These are phyloP conservation scores for Thuidium tamariscinum DNA, from an alignment of 225 moss, liverwort and hornwort genomes.

Conservation along the genomic window DNA sequence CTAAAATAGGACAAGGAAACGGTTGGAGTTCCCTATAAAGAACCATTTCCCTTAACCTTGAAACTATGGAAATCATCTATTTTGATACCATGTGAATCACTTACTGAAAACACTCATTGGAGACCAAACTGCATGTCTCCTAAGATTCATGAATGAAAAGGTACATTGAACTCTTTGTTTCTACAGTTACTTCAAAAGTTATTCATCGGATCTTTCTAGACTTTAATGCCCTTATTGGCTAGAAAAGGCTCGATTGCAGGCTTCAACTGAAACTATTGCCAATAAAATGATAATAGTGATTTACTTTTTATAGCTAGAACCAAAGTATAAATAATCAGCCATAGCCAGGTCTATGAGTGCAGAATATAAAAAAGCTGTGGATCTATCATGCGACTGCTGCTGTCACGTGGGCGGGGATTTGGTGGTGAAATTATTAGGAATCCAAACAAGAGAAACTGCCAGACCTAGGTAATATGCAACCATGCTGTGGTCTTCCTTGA, in stretches of 20 bases:
- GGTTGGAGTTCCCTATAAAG: background rate
- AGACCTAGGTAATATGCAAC: background rate
- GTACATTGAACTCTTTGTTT: too few species aligned
- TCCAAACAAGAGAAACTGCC: background rate
- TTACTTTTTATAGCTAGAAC: background rate
- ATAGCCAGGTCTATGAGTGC: background rate
- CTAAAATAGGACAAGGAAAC: background rate
- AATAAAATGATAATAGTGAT: background rate
- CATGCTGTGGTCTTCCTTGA: background rate
- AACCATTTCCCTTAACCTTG: background rate
- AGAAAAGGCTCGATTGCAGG: background rate
- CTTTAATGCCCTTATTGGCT: background rate
- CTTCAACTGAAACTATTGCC: background rate
- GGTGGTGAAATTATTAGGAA: background rate
- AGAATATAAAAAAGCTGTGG: background rate
- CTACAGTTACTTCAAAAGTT: background rate
- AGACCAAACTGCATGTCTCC: background rate
- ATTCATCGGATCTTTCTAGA: background rate
- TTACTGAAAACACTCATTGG: background rate
- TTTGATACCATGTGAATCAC: background rate
- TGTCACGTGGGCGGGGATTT: background rate
- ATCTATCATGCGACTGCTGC: background rate
- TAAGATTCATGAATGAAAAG: background rate
- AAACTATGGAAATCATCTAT: background rate
- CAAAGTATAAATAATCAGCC: background rate